A percentile compares a stretch with the other conserved stretches of the same genome.
These are phyloP conservation scores for Solanum clarkiae DNA, from an alignment of 257 asterid species.

Conservation along the genomic window DNA sequence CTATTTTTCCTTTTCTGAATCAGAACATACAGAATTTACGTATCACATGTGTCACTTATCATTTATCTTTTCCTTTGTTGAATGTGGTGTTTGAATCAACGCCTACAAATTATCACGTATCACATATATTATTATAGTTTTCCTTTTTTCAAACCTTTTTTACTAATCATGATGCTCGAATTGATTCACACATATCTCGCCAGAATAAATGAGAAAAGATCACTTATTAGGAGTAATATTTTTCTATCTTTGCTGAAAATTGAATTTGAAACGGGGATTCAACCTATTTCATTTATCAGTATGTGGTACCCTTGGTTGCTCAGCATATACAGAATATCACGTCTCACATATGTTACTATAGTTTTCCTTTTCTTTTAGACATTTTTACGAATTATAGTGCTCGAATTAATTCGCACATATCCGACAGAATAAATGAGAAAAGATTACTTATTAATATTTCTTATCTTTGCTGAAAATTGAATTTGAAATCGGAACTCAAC, in stretches of 20 bases:
- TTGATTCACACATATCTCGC: not conserved
- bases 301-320: not conserved
- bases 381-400: too few relatives aligned
- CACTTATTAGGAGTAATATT: not conserved
- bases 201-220: not conserved
- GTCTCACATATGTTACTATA: too few relatives aligned
- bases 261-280: not conserved
- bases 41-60: too few relatives aligned
- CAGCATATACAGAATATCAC: not conserved
- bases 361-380: too few relatives aligned
- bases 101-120: not conserved
- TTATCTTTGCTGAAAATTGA: not conserved
- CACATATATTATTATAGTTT: not conserved
- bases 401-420: not conserved
- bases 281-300: not conserved
- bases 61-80: too few relatives aligned
- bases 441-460: not conserved
- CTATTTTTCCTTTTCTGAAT: too few relatives aligned
- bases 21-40: too few relatives aligned
- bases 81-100: not conserved
- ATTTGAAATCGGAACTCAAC: not conserved
- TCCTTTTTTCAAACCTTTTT: too few relatives aligned
- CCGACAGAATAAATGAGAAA: not conserved
- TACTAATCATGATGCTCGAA: too few relatives aligned
- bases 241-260: not conserved